phyloP scores from a whole-genome alignment of 352 stramenopile genomes.

The Globisporangium carolinianum region DNA sequence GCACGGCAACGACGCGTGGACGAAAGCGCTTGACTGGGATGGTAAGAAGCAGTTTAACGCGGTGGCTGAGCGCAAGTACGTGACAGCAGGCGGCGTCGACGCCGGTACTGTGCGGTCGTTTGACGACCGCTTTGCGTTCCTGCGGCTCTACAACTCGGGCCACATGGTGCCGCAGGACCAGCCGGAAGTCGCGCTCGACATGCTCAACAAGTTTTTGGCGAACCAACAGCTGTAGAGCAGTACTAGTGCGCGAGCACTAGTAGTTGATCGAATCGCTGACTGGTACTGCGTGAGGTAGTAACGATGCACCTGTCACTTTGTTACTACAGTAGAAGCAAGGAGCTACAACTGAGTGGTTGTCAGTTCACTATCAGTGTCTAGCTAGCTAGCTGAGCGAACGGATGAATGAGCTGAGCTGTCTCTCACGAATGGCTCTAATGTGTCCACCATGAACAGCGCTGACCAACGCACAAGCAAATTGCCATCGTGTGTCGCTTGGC shows the following conservation, averaged over 20 bases:
- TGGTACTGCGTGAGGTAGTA: background rate
- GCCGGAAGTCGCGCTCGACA: conserved; percentile 79
- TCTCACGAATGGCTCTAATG: no score
- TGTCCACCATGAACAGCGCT: no score
- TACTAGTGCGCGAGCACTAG: background rate
- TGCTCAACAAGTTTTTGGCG: conserved; percentile 90
- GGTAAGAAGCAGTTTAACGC: conserved; percentile 7
- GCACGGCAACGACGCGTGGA: conserved; percentile 90
- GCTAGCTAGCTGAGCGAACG: no score
- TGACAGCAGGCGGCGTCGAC: conserved; percentile 10
- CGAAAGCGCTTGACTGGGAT: conserved; percentile 17
- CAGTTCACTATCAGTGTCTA: no score
- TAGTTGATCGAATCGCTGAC: no score
- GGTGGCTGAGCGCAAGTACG: conserved; percentile 3
- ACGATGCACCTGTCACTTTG: no score
- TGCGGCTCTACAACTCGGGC: conserved; percentile 89
- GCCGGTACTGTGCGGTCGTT: conserved; percentile 36
- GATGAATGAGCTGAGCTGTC: no score
- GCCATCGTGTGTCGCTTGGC: no score
- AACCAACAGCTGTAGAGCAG: conserved; percentile 19
- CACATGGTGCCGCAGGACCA: conserved; percentile 94
- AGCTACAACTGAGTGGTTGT: no score
- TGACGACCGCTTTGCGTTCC: conserved; percentile 78
- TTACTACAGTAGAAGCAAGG: no score
- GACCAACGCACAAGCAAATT: no score